A percentile compares a stretch with the other conserved stretches of the same genome.
Evolutionary conservation across 2,329 filamentous ascomycete genomes (phyloP).

Genomic region (Colletotrichum sp.): DNA sequence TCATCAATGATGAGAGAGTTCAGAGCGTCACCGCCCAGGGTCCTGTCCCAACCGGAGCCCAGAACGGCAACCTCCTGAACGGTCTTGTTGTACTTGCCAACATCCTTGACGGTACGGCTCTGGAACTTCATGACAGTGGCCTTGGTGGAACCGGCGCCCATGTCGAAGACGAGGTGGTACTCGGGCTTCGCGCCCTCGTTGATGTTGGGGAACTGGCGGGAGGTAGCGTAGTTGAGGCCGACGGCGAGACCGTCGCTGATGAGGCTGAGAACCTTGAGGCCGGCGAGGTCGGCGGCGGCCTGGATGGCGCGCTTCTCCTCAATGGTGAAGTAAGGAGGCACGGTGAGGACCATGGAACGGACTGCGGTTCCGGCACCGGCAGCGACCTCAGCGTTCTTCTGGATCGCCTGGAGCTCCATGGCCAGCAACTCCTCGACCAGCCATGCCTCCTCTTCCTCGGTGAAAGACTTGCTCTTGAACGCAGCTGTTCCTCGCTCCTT

Average conservation of each 20-base stretch:
- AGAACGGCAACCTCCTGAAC: conserved; percentile 93
- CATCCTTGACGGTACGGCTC: conserved; percentile 85
- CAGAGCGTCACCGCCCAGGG: conserved; percentile 86
- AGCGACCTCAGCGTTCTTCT: conserved; percentile 83
- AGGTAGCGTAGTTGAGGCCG: conserved; percentile 93
- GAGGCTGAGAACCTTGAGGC: conserved; percentile 82
- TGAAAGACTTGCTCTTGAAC: conserved; percentile 79
- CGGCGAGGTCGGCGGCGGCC: conserved; percentile 85
- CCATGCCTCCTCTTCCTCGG: conserved; percentile 67
- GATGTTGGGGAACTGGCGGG: conserved; percentile 84
- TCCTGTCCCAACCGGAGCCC: conserved; percentile 86
- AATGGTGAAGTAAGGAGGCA: conserved; percentile 87
- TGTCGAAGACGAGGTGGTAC: conserved; percentile 93
- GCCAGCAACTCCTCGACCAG: conserved; percentile 92
- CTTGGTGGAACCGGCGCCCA: conserved; percentile 94
- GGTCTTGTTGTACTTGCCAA: conserved; percentile 94
- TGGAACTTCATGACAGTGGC: conserved; percentile 92
- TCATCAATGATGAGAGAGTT: conserved; percentile 90
- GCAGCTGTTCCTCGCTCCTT: conserved; percentile 71
- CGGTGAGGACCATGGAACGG: conserved; percentile 84
- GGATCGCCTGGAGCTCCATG: conserved; percentile 94
- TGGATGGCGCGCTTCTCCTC: conserved; percentile 90
- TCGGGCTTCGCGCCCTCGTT: conserved; percentile 86
- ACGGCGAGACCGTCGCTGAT: conserved; percentile 92
- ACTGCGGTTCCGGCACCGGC: conserved; percentile 78